These are phyloP conservation scores for Bacterosira constricta DNA, from an alignment of 108 stramenopile genomes.

Conservation along the genomic window DNA sequence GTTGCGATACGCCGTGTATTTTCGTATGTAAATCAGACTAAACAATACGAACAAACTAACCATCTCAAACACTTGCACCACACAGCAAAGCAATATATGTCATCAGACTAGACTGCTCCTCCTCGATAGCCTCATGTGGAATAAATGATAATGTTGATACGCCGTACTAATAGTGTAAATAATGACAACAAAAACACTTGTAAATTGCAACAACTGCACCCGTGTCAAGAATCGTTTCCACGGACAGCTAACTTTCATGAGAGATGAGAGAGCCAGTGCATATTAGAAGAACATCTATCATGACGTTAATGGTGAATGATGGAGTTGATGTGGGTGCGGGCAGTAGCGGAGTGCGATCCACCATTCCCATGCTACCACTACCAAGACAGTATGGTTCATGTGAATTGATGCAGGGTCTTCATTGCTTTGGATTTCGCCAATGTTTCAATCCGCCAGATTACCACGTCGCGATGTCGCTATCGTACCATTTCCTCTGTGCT, in stretches of 20 bases:
- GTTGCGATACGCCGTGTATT: too few relatives aligned
- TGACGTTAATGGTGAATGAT: conserved; percentile 96
- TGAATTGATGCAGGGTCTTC: too few relatives aligned
- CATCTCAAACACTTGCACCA: conserved; percentile 83
- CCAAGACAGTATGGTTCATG: too few relatives aligned
- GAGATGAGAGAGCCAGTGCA: conserved; percentile 68
- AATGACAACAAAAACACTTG: conserved; percentile 86
- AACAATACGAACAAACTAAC: conserved; percentile 80
- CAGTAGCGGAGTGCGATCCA: conserved; percentile 79
- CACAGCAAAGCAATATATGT: conserved; percentile 54
- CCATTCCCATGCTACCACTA: conserved; percentile 93
- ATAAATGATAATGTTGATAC: conserved; percentile 35
- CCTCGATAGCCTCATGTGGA: conserved; percentile 24
- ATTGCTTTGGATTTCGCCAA: too few relatives aligned
- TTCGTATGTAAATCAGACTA: conserved; percentile 67
- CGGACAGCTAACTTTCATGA: conserved; percentile 78
- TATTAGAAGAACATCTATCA: conserved; percentile 99
- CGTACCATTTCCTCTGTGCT: too few relatives aligned
- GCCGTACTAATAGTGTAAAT: conserved; percentile 59
- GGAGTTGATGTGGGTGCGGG: conserved; percentile 93
- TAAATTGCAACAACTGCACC: conserved; percentile 95
- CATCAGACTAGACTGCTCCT: conserved; percentile 24
- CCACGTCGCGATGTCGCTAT: too few relatives aligned
- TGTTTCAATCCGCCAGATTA: too few relatives aligned
- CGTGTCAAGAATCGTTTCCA: conserved; percentile 94